Base-by-base conservation (phyloP, 768 basidiomycete species). In the Russula sp. region DNA sequence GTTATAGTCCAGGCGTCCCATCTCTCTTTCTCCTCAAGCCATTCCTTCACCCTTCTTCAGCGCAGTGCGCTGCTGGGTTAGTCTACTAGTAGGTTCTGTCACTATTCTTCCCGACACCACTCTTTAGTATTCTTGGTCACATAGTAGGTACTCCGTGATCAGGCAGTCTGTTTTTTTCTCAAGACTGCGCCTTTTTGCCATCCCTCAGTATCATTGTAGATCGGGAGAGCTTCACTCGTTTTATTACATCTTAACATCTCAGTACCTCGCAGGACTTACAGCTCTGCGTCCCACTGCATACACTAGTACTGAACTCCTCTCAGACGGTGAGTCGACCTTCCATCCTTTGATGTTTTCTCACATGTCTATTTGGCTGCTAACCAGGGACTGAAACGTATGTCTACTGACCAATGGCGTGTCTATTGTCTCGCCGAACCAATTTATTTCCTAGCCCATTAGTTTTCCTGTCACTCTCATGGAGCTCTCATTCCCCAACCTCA, bases 31-130 rank as follows among this genome's bases (percentile, higher is more conserved):
- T 39, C 14, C 29, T 5, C 9, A 20, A 18, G 16, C 18, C 4
- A 14, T 45, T 32, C 34, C 8, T 42, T 32, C 43, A 3, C 29
- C 29, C 16, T 41, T 39, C 13, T 48, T 52, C 51, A 43, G 60
- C 46, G 64, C 60, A 11, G 64, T 22, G 61, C 64, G 64, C 60
- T 58, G 56, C 56, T 51, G 60, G n/a, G n/a, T 45, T 11, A 56
- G 14, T 39, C 61, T 39, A n/a, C n/a, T n/a, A n/a, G n/a, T n/a
- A 6, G 16, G 16, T 8, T 29, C 18, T 47, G 5, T 29, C n/a
- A n/a, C n/a, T n/a, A n/a, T n/a, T n/a, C n/a, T n/a, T n/a, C n/a
- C n/a, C n/a, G n/a, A n/a, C n/a, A n/a, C n/a, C n/a, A n/a, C n/a
- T n/a, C n/a, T n/a, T n/a, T n/a, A n/a, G n/a, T n/a, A n/a, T n/a